Base-by-base conservation (phyloP, 495 filamentous ascomycete genomes). In the Penicillium arizonense region DNA sequence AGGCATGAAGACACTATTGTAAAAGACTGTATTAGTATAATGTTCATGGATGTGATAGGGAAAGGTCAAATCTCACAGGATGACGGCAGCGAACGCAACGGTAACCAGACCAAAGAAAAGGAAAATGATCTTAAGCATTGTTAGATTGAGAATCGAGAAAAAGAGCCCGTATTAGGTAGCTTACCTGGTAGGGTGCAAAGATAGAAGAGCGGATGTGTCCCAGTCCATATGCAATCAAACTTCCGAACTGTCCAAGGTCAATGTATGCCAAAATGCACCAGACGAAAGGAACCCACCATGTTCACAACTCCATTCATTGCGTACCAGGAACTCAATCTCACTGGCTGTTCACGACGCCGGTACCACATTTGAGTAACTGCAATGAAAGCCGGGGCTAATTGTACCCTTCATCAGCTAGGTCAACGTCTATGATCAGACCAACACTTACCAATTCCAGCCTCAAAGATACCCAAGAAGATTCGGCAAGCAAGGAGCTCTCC, bases 291-390 rank as follows among this genome's bases (percentile, higher is more conserved):
- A 16, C 69, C 58, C 13, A 78, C 76, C 77, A 80, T 80, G 47
- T 80, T 76, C 20, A 76, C 75, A 23, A 80, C 69, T 21, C 77
- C 77, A 52, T 81, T 81, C 79, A 82, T 82, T 3, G 78, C 75
- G 62, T 86, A 84, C 82, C 82, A 86, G 12, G 77, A 75, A 24
- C 79, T 77, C 33, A 78, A 76, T 28, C 81, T 63, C 24, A 82
- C 69, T 2, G 82, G 82, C 65, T 86, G 82, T 55, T 86, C 82
- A 13, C 70, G 63, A 34, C 82, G 74, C 50, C 79, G 69, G 59
- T 81, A 86, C 82, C 82, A 86, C 80, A 84, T 83, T 56, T 83
- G 80, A 1, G 80, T 81, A 5, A 85, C 72, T 2, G 82, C 81
- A 44, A 85, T 76, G 48, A 83, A 83, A 12, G 77, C 76, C 1